Conservation (phyloP, 306 rosid species). For the Quercus suber region DNA sequence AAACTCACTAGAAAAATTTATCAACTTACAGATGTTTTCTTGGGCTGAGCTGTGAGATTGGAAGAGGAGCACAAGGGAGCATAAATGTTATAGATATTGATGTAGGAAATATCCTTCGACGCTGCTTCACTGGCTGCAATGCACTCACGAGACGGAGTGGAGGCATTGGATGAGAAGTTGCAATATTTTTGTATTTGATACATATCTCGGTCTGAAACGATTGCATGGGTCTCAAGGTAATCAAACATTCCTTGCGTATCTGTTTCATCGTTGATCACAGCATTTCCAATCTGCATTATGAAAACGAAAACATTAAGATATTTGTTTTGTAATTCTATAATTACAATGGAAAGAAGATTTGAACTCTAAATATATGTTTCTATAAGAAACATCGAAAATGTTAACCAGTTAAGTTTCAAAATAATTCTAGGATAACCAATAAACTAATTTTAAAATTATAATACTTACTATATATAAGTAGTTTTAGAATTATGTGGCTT, state of each 20-base stretch:
- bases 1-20: not conserved
- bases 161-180: slow-evolving; percentile 34
- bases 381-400: no score
- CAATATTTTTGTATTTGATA: slow-evolving; percentile 30
- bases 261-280: slow-evolving; percentile 64
- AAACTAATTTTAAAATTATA: no score
- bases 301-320: not conserved
- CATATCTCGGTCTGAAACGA: slow-evolving; percentile 37
- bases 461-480: no score
- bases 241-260: slow-evolving; percentile 57
- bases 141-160: slow-evolving; percentile 21
- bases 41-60: slow-evolving; percentile 52
- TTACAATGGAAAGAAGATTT: no score
- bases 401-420: no score
- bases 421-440: no score
- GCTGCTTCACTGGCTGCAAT: slow-evolving; percentile 6
- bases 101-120: not conserved
- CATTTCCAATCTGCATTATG: slow-evolving; percentile 62
- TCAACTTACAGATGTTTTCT: slow-evolving; percentile 45
- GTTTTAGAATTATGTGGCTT: no score
- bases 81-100: slow-evolving; percentile 66
- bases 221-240: slow-evolving; percentile 53
- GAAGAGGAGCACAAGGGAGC: slow-evolving; percentile 44
- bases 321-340: not conserved
- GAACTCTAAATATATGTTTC: no score